Conservation (phyloP, 257 asterid genomes). For the Henckelia pumila region DNA sequence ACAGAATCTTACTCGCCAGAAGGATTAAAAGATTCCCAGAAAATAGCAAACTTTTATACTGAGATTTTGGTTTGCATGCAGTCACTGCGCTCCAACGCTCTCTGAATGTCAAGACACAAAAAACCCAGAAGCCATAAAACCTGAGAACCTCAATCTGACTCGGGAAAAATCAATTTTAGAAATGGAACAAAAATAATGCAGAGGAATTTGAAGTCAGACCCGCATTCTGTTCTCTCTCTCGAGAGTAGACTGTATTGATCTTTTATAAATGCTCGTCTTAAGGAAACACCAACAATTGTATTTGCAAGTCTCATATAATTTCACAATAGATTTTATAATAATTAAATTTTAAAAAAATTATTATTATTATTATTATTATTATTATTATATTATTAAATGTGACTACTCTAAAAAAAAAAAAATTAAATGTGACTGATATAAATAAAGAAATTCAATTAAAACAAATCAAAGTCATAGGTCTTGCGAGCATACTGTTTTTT, state of each 20-base stretch:
- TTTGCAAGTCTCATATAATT: neutral
- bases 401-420: too few species aligned
- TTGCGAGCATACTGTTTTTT: too few species aligned
- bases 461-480: too few species aligned
- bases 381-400: too few species aligned
- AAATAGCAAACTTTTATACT: conserved; percentile 15
- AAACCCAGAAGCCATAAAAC: conserved; percentile 32
- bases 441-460: too few species aligned
- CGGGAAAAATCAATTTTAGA: conserved; percentile 15
- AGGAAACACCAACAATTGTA: conserved; percentile 22
- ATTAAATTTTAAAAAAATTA: too few species aligned
- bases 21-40: conserved; percentile 28
- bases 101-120: conserved; percentile 27
- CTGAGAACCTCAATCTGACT: conserved; percentile 33
- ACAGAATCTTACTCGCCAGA: conserved; percentile 29
- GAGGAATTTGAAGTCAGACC: conserved; percentile 34
- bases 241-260: neutral
- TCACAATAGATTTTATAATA: conserved; percentile 5
- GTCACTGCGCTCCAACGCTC: conserved; percentile 29
- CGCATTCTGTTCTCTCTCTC: conserved; percentile 27
- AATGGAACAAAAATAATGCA: conserved; percentile 18
- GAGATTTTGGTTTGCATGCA: conserved; percentile 50
- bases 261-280: neutral
- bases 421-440: too few species aligned
- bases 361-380: too few species aligned